A percentile compares a stretch with the other conserved stretches of the same genome.
Conservation (phyloP, 2,329 filamentous ascomycete species). For the Stylonectria norvegica region DNA sequence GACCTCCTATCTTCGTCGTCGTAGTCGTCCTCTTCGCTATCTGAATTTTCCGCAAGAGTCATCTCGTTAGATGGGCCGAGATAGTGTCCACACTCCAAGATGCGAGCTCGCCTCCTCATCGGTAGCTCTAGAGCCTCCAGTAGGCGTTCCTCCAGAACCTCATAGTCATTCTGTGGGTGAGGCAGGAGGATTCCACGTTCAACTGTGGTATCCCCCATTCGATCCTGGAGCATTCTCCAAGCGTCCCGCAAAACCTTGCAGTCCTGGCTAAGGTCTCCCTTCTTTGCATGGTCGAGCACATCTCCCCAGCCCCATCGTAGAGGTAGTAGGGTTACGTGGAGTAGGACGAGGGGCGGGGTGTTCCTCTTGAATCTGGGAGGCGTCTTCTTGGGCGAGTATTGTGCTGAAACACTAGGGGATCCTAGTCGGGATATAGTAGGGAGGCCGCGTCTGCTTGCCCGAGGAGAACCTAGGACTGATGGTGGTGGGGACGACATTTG, state of each 20-base stretch:
- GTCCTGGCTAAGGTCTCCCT: constrained; percentile 42
- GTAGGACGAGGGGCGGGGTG: constrained; percentile 66
- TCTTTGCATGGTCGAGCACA: constrained; percentile 45
- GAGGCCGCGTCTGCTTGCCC: constrained; percentile 49
- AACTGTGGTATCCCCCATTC: constrained; percentile 68
- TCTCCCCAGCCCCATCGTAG: constrained; percentile 63
- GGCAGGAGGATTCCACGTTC: constrained; percentile 71
- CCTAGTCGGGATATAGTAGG: constrained; percentile 54
- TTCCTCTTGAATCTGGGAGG: constrained; percentile 55
- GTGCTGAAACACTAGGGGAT: constrained; percentile 50
- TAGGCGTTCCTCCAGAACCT: constrained; percentile 73
- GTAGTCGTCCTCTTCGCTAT: constrained; percentile 46
- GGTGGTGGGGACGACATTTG: constrained; percentile 67
- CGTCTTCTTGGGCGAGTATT: constrained; percentile 56
- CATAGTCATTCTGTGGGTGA: constrained; percentile 77
- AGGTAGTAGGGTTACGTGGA: constrained; percentile 75
- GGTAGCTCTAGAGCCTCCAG: constrained; percentile 72
- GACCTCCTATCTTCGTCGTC: constrained; percentile 31
- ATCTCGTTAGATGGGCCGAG: constrained; percentile 57
- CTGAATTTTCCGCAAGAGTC: constrained; percentile 41
- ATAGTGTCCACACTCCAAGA: constrained; percentile 75
- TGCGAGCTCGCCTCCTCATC: constrained; percentile 58
- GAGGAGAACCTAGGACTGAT: constrained; percentile 54
- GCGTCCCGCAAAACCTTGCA: constrained; percentile 55
- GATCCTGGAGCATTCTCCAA: constrained; percentile 66